Base-by-base conservation (phyloP, 2,329 filamentous ascomycete species). In the Pyrenophora graminea region DNA sequence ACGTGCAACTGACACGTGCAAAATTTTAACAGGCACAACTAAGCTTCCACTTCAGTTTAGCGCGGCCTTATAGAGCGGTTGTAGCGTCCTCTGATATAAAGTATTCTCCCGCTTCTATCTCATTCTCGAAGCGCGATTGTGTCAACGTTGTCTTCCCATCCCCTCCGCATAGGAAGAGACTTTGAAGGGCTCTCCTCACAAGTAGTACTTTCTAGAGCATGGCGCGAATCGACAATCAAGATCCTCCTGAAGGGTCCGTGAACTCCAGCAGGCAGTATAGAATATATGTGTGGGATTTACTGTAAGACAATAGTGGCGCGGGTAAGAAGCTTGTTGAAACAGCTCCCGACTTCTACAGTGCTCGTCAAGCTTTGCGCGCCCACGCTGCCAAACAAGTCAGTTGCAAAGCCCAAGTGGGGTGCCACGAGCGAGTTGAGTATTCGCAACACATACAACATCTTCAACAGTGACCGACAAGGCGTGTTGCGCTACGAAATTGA, bases 401-500 rank as follows among this genome's bases (percentile, higher is more conserved):
- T 12, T 12, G 33, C 27, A 10, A 33, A 48, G 3, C 32, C 41
- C 3, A 6, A 32, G 6, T 54, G 50, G 54, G 50, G 50, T 3
- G 51, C 40, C 0, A 48, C 51, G 5, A 30, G 8, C 30, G 44
- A 47, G 19, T 21, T 32, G 1, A 25, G 13, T 17, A 50, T 25
- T 9, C 23, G n/a, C 3, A 31, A 48, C 45, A 45, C 6, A 25
- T 48, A 41, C 38, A 46, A 56, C 32, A 46, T 54, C 31, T 8
- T 48, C 2, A 18, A 36, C 10, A 37, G 23, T 7, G 31, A 25
- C 1, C 10, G 40, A 19, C 23, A 10, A 2, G 8, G 48, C 4
- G 23, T 21, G n/a, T 17, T 54, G n/a, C 51, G 39, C 17, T 54
- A 51, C 21, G 36, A 48, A 3, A 43, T 56, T 27, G 47, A 49